phyloP scores from a whole-genome alignment of 805 yeast species.

The Candida broadrunensis region DNA sequence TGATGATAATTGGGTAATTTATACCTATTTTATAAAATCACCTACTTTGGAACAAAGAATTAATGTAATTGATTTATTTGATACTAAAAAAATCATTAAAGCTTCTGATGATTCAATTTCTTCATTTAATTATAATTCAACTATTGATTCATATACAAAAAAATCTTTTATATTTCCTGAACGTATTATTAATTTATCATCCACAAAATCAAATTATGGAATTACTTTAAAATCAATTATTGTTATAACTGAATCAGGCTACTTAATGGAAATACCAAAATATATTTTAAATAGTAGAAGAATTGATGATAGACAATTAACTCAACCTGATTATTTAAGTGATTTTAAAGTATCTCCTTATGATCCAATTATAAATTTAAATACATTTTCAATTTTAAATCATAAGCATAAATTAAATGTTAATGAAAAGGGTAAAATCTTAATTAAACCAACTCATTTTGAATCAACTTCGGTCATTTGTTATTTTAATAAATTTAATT shows the following conservation, averaged over 20 bases:
- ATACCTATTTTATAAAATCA: conserved; percentile 52
- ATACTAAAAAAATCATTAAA: conserved; percentile 22
- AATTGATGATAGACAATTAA: conserved; percentile 52
- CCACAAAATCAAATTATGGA: conserved; percentile 37
- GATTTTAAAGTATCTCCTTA: conserved; percentile 65
- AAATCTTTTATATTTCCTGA: conserved; percentile 66
- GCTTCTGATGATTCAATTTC: conserved; percentile 16
- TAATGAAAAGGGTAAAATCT: conserved; percentile 16
- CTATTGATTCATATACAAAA: conserved; percentile 46
- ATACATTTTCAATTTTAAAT: conserved; percentile 28
- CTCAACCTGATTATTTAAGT: conserved; percentile 45
- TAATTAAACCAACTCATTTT: conserved; percentile 52
- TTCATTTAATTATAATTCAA: conserved; percentile 26
- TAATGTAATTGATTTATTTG: conserved; percentile 76
- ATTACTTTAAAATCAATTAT: conserved; percentile 53
- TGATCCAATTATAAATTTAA: conserved; percentile 55
- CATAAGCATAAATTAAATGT: conserved; percentile 28
- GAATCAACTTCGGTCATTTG: conserved; percentile 82
- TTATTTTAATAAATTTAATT: conserved; percentile 54
- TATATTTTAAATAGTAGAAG: conserved; percentile 66
- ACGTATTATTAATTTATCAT: conserved; percentile 46
- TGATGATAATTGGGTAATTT: conserved; percentile 84
- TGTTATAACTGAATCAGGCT: conserved; percentile 56
- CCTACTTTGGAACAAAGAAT: conserved; percentile 55
- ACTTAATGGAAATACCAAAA: conserved; percentile 69